Conservation (phyloP, 2,329 filamentous ascomycete genomes). For the Rasamsonia emersonii region DNA sequence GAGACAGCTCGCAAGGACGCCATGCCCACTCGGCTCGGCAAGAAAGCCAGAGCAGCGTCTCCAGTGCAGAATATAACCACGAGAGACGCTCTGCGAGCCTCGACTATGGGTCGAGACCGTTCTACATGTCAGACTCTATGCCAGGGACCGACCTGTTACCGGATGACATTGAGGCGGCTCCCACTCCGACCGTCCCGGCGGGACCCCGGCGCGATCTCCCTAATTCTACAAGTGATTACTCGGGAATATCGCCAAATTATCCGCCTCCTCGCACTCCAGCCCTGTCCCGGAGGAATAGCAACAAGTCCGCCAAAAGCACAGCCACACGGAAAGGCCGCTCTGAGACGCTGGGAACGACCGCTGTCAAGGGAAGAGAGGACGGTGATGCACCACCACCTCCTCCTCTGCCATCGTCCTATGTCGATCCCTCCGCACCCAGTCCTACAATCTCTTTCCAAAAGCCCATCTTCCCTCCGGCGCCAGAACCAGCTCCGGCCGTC, state of each 20-base stretch:
- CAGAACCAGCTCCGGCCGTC: slow-evolving; percentile 35
- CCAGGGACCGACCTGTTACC: slow-evolving; percentile 16
- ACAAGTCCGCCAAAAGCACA: slow-evolving; percentile 33
- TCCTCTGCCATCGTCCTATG: slow-evolving; percentile 32
- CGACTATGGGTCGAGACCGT: slow-evolving; percentile 32
- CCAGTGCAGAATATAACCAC: slow-evolving; percentile 56
- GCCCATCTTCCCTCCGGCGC: slow-evolving; percentile 27
- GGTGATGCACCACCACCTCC: slow-evolving; percentile 20
- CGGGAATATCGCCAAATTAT: slow-evolving; percentile 12
- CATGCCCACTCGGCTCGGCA: slow-evolving; percentile 51
- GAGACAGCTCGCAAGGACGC: slow-evolving; percentile 17
- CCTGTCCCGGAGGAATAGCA: slow-evolving; percentile 33
- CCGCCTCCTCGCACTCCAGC: slow-evolving; percentile 23
- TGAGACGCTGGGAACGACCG: slow-evolving; percentile 31
- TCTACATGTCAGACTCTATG: slow-evolving; percentile 16
- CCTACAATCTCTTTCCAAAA: slow-evolving; percentile 47
- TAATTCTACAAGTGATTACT: slow-evolving; percentile 24
- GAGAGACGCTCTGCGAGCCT: slow-evolving; percentile 38
- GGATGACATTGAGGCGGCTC: slow-evolving; percentile 68
- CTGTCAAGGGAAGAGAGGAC: slow-evolving; percentile 22
- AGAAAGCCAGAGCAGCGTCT: slow-evolving; percentile 65
- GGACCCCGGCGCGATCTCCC: slow-evolving; percentile 57
- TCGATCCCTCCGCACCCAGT: slow-evolving; percentile 45
- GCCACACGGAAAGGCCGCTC: slow-evolving; percentile 28
- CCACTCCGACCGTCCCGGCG: slow-evolving; percentile 72